Conservation (phyloP, 345 rosid genomes). For the Kernera saxatilis region DNA sequence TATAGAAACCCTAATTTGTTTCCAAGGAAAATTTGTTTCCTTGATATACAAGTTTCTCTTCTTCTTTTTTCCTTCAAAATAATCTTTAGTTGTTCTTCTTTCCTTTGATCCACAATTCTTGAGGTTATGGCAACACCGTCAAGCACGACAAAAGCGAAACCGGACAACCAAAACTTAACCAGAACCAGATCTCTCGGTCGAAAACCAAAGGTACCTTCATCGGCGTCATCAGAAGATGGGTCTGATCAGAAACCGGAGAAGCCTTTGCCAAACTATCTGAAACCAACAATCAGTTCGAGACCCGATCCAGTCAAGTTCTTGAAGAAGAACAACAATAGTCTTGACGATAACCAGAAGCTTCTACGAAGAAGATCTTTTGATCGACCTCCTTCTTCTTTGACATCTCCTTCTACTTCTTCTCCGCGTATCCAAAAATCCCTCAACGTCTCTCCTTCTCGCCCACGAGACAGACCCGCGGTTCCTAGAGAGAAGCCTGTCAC, state of each 20-base stretch:
- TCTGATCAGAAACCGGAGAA: constrained; percentile 31
- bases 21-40: constrained; percentile 12
- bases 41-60: constrained; percentile 21
- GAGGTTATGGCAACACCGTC: constrained; percentile 40
- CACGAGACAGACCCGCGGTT: constrained; percentile 30
- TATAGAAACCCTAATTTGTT: constrained; percentile 24
- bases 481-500: constrained; percentile 34
- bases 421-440: constrained; percentile 30
- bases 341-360: constrained; percentile 37
- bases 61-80: background rate
- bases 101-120: background rate
- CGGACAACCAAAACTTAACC: constrained; percentile 35
- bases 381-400: constrained; percentile 45
- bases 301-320: constrained; percentile 30
- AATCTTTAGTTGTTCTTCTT: background rate
- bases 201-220: constrained; percentile 21
- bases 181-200: constrained; percentile 21
- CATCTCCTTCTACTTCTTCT: constrained; percentile 39
- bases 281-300: constrained; percentile 53
- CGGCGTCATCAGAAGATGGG: constrained; percentile 21
- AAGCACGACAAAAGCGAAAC: constrained; percentile 13
- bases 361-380: constrained; percentile 80
- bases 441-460: constrained; percentile 34
- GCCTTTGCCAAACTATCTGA: constrained; percentile 53
- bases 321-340: constrained; percentile 33